Percentiles rank a stretch among this genome's conserved stretches.
Conservation (phyloP, 495 filamentous ascomycete genomes). For the Lepraria neglecta region DNA sequence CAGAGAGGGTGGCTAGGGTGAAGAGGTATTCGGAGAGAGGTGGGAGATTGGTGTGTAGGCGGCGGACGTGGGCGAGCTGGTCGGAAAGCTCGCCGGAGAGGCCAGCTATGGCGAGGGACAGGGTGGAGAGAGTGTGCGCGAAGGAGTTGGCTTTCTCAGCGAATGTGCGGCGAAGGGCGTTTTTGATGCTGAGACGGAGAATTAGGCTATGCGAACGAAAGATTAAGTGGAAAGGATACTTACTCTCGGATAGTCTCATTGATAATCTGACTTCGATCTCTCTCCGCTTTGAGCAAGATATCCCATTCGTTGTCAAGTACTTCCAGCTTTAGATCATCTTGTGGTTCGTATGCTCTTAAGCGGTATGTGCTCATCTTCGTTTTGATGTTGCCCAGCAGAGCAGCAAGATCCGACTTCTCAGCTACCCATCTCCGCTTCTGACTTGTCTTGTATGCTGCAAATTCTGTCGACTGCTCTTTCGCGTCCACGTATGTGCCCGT, state of each 20-base stretch:
- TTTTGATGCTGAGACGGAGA: slow-evolving; percentile 65
- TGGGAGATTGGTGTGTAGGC: slow-evolving; percentile 70
- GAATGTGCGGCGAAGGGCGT: slow-evolving; percentile 81
- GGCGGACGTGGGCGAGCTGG: slow-evolving; percentile 76
- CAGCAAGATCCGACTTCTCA: slow-evolving; percentile 91
- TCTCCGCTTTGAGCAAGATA: slow-evolving; percentile 69
- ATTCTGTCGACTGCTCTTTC: slow-evolving; percentile 75
- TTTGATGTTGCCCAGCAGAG: slow-evolving; percentile 95
- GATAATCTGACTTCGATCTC: slow-evolving; percentile 80
- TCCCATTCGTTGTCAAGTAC: slow-evolving; percentile 78
- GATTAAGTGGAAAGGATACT: slow-evolving; percentile 25
- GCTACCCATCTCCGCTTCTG: slow-evolving; percentile 92
- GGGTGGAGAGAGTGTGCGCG: slow-evolving; percentile 84
- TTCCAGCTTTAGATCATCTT: slow-evolving; percentile 69
- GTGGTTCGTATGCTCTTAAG: slow-evolving; percentile 83
- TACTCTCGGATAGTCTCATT: slow-evolving; percentile 96
- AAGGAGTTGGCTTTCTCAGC: slow-evolving; percentile 98
- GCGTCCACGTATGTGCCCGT: slow-evolving; percentile 90
- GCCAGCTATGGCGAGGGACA: slow-evolving; percentile 86
- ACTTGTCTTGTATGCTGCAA: slow-evolving; percentile 79
- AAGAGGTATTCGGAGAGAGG: slow-evolving; percentile 84
- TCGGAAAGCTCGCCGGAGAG: slow-evolving; percentile 94
- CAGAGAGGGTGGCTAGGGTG: slow-evolving; percentile 72
- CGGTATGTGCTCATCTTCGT: slow-evolving; percentile 95
- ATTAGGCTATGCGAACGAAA: neutral